A percentile compares a stretch with the other conserved stretches of the same genome.
Evolutionary conservation across 345 rosid species (phyloP).

Genomic region (Microthlaspi erraticum): DNA sequence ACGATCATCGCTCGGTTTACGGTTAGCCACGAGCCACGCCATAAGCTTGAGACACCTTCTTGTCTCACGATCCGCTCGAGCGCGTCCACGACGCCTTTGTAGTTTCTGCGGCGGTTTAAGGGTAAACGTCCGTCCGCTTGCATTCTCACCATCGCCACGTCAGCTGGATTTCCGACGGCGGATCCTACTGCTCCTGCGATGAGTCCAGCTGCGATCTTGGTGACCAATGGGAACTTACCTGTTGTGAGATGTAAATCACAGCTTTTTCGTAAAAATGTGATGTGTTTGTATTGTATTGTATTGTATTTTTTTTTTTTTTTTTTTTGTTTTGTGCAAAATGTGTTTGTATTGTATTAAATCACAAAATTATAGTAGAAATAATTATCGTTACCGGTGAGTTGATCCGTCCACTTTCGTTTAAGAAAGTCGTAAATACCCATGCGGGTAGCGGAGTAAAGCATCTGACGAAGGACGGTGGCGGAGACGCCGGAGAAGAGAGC

Average conservation of each 20-base stretch:
- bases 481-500: constrained; percentile 90
- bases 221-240: constrained; percentile 54
- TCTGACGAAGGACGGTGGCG: constrained; percentile 85
- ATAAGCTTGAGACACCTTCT: constrained; percentile 72
- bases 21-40: constrained; percentile 85
- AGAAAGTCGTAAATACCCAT: constrained; percentile 92
- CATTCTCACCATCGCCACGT: constrained; percentile 92
- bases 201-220: constrained; percentile 73
- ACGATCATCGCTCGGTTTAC: constrained; percentile 93
- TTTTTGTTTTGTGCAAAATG: too few relatives aligned
- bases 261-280: not conserved
- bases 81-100: constrained; percentile 71
- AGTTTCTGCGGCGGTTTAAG: constrained; percentile 67
- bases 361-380: not conserved
- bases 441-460: constrained; percentile 88
- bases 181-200: constrained; percentile 84
- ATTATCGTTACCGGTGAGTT: constrained; percentile 43
- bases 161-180: constrained; percentile 83
- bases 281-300: too few relatives aligned
- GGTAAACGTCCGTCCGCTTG: constrained; percentile 89
- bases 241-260: too few relatives aligned
- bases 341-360: not conserved
- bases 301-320: too few relatives aligned
- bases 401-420: constrained; percentile 75
- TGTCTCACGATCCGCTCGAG: constrained; percentile 61